These are phyloP conservation scores for Orbilia blumenaviensis DNA, from an alignment of 2,329 filamentous ascomycete species.

Conservation along the genomic window DNA sequence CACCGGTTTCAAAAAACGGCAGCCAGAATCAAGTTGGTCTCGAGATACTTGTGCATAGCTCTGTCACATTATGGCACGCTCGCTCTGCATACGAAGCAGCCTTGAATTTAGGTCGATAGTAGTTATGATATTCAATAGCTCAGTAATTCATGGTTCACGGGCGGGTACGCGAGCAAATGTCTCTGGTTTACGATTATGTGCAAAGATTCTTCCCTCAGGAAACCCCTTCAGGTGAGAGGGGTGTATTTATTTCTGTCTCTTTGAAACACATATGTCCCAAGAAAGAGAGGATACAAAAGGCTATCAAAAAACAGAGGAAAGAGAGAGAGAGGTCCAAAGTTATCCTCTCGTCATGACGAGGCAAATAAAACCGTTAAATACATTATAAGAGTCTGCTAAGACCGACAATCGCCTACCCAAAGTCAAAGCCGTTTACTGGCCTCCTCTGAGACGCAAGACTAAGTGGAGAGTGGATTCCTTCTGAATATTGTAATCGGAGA, in stretches of 20 bases:
- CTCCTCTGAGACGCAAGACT: slow-evolving; percentile 73
- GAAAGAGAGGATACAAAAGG: slow-evolving; percentile 4
- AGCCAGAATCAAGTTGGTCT: neutral
- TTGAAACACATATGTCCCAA: neutral
- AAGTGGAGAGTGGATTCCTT: slow-evolving; percentile 98
- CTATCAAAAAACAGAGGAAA: neutral
- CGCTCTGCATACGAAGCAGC: too few relatives aligned
- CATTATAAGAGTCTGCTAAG: neutral
- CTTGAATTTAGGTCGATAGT: too few relatives aligned
- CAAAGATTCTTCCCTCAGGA: neutral
- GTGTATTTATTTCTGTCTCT: slow-evolving; percentile 20
- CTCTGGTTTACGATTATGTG: neutral
- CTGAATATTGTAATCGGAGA: slow-evolving; percentile 99
- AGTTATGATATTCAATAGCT: too few relatives aligned
- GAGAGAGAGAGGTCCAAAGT: slow-evolving; percentile 20
- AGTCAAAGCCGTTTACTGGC: slow-evolving; percentile 17
- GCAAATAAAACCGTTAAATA: slow-evolving; percentile 10
- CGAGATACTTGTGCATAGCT: too few relatives aligned
- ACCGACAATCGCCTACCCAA: neutral
- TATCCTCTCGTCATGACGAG: slow-evolving; percentile 10
- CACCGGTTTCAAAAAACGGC: slow-evolving; percentile 23
- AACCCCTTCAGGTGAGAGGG: neutral
- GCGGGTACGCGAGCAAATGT: too few relatives aligned
- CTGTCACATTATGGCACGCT: too few relatives aligned
- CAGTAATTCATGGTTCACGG: too few relatives aligned